Base-by-base conservation (phyloP, 2,329 filamentous ascomycete species). In the Amauroascus verrucosus region DNA sequence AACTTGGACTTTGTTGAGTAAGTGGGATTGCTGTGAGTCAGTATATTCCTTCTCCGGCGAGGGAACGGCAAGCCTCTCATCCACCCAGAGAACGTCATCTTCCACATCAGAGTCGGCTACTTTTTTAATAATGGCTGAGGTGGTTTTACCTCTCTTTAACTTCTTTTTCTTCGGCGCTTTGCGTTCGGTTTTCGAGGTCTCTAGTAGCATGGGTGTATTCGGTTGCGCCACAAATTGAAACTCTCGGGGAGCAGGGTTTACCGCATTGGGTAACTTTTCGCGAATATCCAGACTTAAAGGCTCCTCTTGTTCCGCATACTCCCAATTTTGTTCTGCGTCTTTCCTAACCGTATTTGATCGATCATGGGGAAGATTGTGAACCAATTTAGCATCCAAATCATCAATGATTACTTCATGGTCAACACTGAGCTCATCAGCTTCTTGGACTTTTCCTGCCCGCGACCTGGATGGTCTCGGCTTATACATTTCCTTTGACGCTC, bases 91-190 rank as follows among this genome's bases (percentile, higher is more conserved):
- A 20, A 72, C 68, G 49, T 73, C 70, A 32, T 67, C 66, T 45
- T 72, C 69, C n/a, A 65, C 56, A 45, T 64, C 66, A 4, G 64
- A 56, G 28, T 65, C 59, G 32, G 59, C 57, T 3, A 61, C 57
- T 40, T 65, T 68, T 16, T 63, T 62, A 2, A 66, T 54, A 1
- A 64, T 62, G 18, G 63, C 60, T 4, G 69, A 70, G 0, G 65
- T 69, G 4, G 69, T 70, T 54, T 73, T 74, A 35, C 68, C 67
- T 55, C 74, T 67, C 60, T 73, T 77, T 18, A 66, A 49, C 48
- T 71, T 72, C 57, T 65, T 72, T 67, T 70, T 77, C 63, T 56
- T 72, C 54, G 58, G 18, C 66, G 60, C 1, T 60, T n/a, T 24
- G 62, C 64, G 43, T 30, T 38, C 41, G 14, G 5, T 24, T 13